Conservation (phyloP, 345 rosid species). For the Conringia planisiliqua region DNA sequence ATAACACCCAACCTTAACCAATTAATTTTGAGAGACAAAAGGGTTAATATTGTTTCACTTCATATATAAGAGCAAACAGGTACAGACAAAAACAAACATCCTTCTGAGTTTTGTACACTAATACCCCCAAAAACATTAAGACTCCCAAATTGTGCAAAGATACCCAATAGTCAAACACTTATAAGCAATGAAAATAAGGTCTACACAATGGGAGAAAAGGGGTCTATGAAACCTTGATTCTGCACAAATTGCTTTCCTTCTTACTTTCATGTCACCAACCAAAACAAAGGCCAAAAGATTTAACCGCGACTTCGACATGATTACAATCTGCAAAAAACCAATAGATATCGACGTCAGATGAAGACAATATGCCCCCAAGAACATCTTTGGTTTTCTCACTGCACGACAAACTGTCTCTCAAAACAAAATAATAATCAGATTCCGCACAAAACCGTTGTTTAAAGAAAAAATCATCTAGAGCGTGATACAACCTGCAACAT, state of each 20-base stretch:
- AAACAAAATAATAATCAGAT: neutral
- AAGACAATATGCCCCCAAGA: neutral
- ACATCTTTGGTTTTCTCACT: neutral
- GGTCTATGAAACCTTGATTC: conserved; percentile 8
- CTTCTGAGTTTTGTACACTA: conserved; percentile 13
- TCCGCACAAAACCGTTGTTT: neutral
- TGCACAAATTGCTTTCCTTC: conserved; percentile 19
- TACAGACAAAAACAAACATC: conserved; percentile 21
- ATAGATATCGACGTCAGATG: neutral
- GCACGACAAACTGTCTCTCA: neutral
- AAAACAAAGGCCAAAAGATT: neutral
- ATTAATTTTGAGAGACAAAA: neutral
- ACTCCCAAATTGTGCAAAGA: conserved; percentile 4
- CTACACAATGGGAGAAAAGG: neutral
- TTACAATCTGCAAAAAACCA: conserved; percentile 14
- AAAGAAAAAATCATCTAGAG: neutral
- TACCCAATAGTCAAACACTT: neutral
- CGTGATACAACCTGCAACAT: neutral
- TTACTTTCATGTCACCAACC: conserved; percentile 18
- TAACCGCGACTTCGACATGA: neutral
- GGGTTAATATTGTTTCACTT: neutral
- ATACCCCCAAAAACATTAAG: neutral
- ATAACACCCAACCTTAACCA: neutral
- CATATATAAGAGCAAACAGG: neutral
- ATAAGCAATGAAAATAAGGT: neutral